Evolutionary conservation across 1,284 basidiomycete genomes (phyloP).

Genomic region (Cryptococcus depauperatus): DNA sequence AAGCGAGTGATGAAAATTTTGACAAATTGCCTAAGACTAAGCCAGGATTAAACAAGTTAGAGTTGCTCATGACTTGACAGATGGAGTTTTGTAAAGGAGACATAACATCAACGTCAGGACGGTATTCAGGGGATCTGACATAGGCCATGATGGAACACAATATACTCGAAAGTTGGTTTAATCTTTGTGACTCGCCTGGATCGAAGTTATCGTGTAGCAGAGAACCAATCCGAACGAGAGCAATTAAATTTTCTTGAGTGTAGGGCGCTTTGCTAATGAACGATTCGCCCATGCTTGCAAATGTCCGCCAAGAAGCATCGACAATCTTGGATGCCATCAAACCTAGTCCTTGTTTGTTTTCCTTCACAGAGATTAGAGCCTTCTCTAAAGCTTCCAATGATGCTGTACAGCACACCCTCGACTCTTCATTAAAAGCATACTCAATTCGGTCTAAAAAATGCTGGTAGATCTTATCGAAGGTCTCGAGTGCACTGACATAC

Average conservation of each 20-base stretch:
- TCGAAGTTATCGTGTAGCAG: slow-evolving; percentile 26
- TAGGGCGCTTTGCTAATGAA: slow-evolving; percentile 51
- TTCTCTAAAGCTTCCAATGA: slow-evolving; percentile 73
- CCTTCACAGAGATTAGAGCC: slow-evolving; percentile 55
- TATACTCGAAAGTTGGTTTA: slow-evolving; percentile 63
- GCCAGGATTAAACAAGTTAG: slow-evolving; percentile 54
- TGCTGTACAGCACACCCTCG: slow-evolving; percentile 62
- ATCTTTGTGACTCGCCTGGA: slow-evolving; percentile 55
- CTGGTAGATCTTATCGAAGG: slow-evolving; percentile 63
- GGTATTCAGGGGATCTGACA: slow-evolving; percentile 69
- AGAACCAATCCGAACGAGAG: slow-evolving; percentile 38
- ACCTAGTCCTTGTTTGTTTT: slow-evolving; percentile 28
- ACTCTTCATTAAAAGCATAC: slow-evolving; percentile 61
- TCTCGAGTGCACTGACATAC: slow-evolving; percentile 63
- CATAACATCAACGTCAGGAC: slow-evolving; percentile 74
- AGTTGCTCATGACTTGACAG: slow-evolving; percentile 55
- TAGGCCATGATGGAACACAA: slow-evolving; percentile 77
- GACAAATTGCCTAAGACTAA: slow-evolving; percentile 73
- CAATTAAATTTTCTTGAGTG: slow-evolving; percentile 79
- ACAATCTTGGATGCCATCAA: slow-evolving; percentile 43
- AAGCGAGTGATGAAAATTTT: slow-evolving; percentile 75
- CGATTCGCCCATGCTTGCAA: slow-evolving; percentile 58
- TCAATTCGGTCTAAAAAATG: slow-evolving; percentile 62
- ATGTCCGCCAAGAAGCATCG: slow-evolving; percentile 61
- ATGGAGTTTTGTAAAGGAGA: slow-evolving; percentile 75